Evolutionary conservation across 139 green algal genomes (phyloP).

Genomic region (Chlorella sorokiniana): DNA sequence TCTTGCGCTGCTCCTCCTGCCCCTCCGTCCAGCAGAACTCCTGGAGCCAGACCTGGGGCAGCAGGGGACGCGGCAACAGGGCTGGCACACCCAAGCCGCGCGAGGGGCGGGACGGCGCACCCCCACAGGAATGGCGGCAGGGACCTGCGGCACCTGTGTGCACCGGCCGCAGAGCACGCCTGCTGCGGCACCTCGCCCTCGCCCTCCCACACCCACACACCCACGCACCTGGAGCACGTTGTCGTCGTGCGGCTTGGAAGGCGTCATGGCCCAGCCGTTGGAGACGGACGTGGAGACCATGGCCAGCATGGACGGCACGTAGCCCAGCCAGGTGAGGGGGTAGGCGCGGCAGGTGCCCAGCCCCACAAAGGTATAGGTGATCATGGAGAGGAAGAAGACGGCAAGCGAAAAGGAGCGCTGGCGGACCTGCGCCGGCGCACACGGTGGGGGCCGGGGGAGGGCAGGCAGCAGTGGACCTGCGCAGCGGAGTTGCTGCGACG

Average conservation of each 20-base stretch:
- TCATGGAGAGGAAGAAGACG: neutral
- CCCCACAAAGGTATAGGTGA: constrained; percentile 2
- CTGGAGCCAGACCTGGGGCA: constrained; percentile 9
- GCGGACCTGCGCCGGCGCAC: neutral
- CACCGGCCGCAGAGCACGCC: too few species aligned
- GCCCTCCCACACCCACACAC: too few species aligned
- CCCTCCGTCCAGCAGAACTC: constrained; percentile 59
- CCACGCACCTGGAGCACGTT: constrained; percentile 11
- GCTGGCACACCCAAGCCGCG: too few species aligned
- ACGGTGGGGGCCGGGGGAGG: too few species aligned
- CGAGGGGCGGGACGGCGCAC: too few species aligned
- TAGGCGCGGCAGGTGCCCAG: neutral
- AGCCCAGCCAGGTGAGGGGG: constrained; percentile 32
- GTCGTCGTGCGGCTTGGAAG: constrained; percentile 7
- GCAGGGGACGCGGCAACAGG: too few species aligned
- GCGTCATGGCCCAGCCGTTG: constrained; percentile 18
- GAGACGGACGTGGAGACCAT: neutral
- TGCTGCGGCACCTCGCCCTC: too few species aligned
- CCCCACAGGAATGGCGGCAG: too few species aligned
- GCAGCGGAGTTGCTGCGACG: neutral
- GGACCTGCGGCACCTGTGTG: too few species aligned
- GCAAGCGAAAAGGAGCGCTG: neutral
- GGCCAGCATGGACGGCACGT: constrained; percentile 34
- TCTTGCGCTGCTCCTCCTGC: constrained; percentile 21
- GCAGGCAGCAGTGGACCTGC: too few species aligned